Evolutionary conservation across 176 grass and related monocot species (phyloP).

Genomic region (Tillandsia fasciculata): DNA sequence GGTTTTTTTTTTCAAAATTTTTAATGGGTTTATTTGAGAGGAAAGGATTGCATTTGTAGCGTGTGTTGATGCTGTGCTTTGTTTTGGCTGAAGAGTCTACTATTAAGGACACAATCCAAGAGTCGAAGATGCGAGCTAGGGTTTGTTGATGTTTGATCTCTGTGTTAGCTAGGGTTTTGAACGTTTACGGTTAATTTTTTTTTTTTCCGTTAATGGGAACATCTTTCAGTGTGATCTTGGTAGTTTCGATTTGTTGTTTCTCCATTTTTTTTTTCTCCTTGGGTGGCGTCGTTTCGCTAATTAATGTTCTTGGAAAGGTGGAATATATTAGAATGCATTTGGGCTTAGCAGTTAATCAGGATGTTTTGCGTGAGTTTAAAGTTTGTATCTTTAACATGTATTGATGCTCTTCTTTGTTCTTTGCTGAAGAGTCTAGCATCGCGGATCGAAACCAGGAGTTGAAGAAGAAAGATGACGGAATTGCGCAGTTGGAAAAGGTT

Average conservation of each 20-base stretch:
- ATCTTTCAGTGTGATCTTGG: no score
- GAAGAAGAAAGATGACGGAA: constrained; percentile 51
- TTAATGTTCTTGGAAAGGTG: no score
- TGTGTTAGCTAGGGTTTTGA: no score
- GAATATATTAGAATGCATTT: no score
- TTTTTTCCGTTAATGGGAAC: no score
- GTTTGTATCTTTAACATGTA: neutral
- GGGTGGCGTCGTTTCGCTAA: no score
- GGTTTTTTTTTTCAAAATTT: neutral
- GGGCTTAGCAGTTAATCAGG: no score
- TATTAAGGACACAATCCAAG: constrained; percentile 31
- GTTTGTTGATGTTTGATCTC: no score
- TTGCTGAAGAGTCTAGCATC: constrained; percentile 39
- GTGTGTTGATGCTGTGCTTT: neutral
- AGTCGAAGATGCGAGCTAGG: constrained; percentile 45
- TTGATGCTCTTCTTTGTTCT: neutral
- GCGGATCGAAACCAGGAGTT: constrained; percentile 35
- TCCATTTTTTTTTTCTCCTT: no score
- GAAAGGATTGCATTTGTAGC: neutral
- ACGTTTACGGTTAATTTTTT: no score
- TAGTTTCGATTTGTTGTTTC: no score
- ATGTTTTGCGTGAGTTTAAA: neutral
- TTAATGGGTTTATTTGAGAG: neutral
- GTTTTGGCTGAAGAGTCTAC: constrained; percentile 30
- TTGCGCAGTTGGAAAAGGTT: constrained; percentile 34